Evolutionary conservation across 106 monocot genomes (phyloP), one percentile per base, ranked within the genome.

Genomic region (Allium fistulosum): DNA sequence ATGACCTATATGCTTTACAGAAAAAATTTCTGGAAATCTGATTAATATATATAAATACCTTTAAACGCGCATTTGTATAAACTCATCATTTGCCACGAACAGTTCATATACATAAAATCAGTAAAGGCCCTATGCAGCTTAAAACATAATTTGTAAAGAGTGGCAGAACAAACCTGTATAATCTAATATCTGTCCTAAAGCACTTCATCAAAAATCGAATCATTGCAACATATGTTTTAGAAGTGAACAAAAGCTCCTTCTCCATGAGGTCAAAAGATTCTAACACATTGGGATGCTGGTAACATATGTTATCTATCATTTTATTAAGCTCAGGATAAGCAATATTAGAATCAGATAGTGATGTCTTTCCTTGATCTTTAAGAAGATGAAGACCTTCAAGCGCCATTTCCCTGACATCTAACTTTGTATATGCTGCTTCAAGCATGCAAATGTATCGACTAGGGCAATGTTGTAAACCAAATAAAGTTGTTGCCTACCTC

Each of bases 361-460:
- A 73, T 61, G 46, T 67, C 63, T 75, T 72, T 68, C 59, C 77
- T 60, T 83, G 80, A 58, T 82, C 77, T 76, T 85, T 87, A 26
- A 73, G 72, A 46, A 90, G 85, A 69, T 59, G 50, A 72, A 99
- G 92, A 57, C 92, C 90, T 77, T 79, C 90, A 49, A 87, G 74
- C 74, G 99, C 92, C 84, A 99, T 90, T 83, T 99, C 92, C 78
- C 99, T 93, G 81, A 93, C 93, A 73, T 92, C 99, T 53, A 99
- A 58, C 74, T 80, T 87, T 64, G 83, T 58, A 66, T 99, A 92
- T 49, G 83, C 85, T 78, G 85, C 78, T 8, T 84, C 92, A 72
- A 99, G 77, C 83, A 99, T 99, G 81, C 99, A 99, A 77, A 99
- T 92, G 71, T 87, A 99, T 14, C 92, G 79, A 69, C 92, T 99